Evolutionary conservation across 768 basidiomycete genomes (phyloP).

Genomic region (Mycena vulgaris): DNA sequence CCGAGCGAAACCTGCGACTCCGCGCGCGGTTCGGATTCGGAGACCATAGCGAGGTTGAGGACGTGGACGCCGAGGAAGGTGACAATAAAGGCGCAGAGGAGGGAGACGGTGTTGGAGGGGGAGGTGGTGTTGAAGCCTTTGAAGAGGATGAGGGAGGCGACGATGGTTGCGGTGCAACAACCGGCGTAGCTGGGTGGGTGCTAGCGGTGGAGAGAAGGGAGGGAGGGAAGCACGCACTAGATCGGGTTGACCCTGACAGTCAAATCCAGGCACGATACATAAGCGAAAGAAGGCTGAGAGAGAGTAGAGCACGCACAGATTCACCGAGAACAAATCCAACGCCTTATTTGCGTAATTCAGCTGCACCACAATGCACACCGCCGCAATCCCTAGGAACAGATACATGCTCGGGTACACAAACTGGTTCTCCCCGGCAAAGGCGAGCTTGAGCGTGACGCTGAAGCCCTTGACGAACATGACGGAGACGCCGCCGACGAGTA

Average conservation of each 20-base stretch:
- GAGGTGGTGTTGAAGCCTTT: too few relatives aligned
- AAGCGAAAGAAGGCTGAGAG: not conserved
- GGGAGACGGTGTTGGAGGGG: constrained; percentile 85
- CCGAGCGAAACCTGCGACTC: not conserved
- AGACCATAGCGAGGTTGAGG: constrained; percentile 33
- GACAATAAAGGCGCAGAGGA: constrained; percentile 57
- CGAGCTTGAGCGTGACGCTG: constrained; percentile 96
- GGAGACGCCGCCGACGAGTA: too few relatives aligned
- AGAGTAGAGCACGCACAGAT: constrained; percentile 79
- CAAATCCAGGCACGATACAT: not conserved
- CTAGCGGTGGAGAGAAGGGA: too few relatives aligned
- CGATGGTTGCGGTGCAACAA: constrained; percentile 90
- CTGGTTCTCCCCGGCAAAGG: constrained; percentile 93
- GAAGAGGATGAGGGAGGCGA: too few relatives aligned
- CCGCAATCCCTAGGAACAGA: too few relatives aligned
- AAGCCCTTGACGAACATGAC: too few relatives aligned
- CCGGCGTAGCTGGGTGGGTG: constrained; percentile 90
- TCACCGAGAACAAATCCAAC: constrained; percentile 95
- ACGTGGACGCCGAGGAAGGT: constrained; percentile 44
- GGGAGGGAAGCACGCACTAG: too few relatives aligned
- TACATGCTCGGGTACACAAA: too few relatives aligned
- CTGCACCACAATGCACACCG: too few relatives aligned
- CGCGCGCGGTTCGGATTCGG: not conserved
- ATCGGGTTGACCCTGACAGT: too few relatives aligned
- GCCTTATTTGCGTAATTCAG: constrained; percentile 99